Percentiles rank a stretch among this genome's conserved stretches.
Evolutionary conservation across 495 filamentous ascomycete genomes (phyloP).

Genomic region (Aspergillus baeticus): DNA sequence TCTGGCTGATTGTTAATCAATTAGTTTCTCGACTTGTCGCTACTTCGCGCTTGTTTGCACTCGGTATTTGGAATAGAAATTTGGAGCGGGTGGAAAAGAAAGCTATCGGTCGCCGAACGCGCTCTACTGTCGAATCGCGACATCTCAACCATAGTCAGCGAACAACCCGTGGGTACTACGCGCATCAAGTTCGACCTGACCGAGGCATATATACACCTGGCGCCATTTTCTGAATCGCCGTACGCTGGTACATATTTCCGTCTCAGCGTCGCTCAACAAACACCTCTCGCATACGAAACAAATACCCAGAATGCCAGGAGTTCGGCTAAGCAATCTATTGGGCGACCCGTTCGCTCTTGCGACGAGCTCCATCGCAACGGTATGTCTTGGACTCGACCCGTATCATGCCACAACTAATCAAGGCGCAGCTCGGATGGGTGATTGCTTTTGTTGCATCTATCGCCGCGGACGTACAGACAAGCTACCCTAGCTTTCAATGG

Average conservation of each 20-base stretch:
- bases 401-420: constrained; percentile 1
- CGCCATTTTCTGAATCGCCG: constrained; percentile 23
- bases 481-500: constrained; percentile 85
- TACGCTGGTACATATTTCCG: constrained; percentile 44
- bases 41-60: not conserved
- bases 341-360: constrained; percentile 96
- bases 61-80: not conserved
- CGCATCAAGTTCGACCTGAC: constrained; percentile 1
- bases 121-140: constrained; percentile 8
- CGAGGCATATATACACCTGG: constrained; percentile 10
- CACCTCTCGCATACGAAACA: constrained; percentile 49
- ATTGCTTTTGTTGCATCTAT: constrained; percentile 86
- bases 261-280: constrained; percentile 76
- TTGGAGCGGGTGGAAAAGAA: not conserved
- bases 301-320: constrained; percentile 48
- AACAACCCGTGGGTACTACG: not conserved
- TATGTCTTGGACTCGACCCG: constrained; percentile 48
- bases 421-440: constrained; percentile 80
- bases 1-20: constrained; percentile 13
- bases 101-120: constrained; percentile 5
- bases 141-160: not conserved
- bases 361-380: constrained; percentile 86
- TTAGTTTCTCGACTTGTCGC: constrained; percentile 11
- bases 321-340: constrained; percentile 82
- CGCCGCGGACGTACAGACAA: constrained; percentile 59